Conservation (phyloP, 345 rosid species). For the Eutrema heterophyllum region DNA sequence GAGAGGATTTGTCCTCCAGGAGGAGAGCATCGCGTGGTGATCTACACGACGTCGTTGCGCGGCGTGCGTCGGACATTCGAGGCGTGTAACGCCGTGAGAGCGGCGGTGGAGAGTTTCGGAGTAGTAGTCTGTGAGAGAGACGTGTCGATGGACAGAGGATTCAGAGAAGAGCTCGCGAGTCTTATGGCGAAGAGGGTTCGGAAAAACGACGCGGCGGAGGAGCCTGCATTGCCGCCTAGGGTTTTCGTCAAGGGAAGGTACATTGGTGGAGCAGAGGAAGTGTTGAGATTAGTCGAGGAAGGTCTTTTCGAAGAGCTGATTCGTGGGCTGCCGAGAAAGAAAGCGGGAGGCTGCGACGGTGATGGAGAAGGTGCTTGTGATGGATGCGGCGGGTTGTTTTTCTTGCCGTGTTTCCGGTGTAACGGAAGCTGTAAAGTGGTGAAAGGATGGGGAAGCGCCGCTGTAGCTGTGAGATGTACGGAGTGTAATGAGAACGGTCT, state of each 20-base stretch:
- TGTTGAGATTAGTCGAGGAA: constrained; percentile 55
- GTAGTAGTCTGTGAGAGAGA: constrained; percentile 60
- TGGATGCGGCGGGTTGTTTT: constrained; percentile 70
- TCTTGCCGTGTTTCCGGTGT: constrained; percentile 74
- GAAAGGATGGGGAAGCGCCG: constrained; percentile 31
- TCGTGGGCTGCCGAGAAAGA: constrained; percentile 48
- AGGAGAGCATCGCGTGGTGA: constrained; percentile 57
- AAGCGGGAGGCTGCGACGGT: constrained; percentile 23
- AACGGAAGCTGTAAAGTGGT: constrained; percentile 72
- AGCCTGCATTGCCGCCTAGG: constrained; percentile 48
- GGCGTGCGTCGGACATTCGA: constrained; percentile 80
- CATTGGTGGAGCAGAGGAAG: constrained; percentile 89
- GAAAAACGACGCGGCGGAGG: background rate
- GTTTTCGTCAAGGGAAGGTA: constrained; percentile 73
- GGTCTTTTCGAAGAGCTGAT: constrained; percentile 58
- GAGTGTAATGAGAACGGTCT: constrained; percentile 93
- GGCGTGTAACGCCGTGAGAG: constrained; percentile 65
- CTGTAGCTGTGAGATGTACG: constrained; percentile 46
- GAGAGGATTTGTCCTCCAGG: constrained; percentile 55
- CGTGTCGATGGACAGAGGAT: constrained; percentile 78
- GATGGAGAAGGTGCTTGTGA: constrained; percentile 36
- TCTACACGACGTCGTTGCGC: constrained; percentile 74
- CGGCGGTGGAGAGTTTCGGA: constrained; percentile 50
- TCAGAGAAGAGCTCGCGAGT: constrained; percentile 56
- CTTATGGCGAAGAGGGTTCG: constrained; percentile 36